phyloP scores from a whole-genome alignment of 2,329 filamentous ascomycete species.

The Decorospora gaudefroyi region DNA sequence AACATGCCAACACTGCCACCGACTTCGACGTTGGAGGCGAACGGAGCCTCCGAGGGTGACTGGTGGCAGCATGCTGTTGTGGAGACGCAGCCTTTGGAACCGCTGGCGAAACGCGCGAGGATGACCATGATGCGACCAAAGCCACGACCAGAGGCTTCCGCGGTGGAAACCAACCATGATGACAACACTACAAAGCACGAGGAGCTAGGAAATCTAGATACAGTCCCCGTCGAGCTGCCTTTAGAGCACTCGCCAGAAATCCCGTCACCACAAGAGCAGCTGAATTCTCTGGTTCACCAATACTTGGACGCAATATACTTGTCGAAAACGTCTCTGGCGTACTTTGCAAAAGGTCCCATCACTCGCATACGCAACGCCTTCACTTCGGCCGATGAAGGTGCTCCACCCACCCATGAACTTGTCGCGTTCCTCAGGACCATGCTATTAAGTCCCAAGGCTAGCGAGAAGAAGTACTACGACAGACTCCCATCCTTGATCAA shows the following conservation, averaged over 20 bases:
- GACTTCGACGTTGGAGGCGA: slow-evolving; percentile 53
- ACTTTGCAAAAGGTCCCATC: slow-evolving; percentile 81
- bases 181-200: slow-evolving; percentile 2
- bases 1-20: slow-evolving; percentile 58
- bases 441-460: slow-evolving; percentile 66
- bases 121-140: slow-evolving; percentile 41
- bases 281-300: slow-evolving; percentile 54
- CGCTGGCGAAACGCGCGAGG: slow-evolving; percentile 29
- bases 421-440: slow-evolving; percentile 70
- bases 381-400: slow-evolving; percentile 64
- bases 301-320: slow-evolving; percentile 55
- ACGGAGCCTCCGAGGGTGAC: slow-evolving; percentile 1
- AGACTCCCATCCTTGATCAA: slow-evolving; percentile 68
- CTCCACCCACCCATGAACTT: slow-evolving; percentile 65
- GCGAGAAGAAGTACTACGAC: slow-evolving; percentile 81
- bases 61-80: slow-evolving; percentile 45
- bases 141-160: slow-evolving; percentile 5
- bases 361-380: slow-evolving; percentile 75
- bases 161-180: slow-evolving; percentile 7
- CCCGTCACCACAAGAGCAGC: slow-evolving; percentile 49
- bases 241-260: slow-evolving; percentile 9
- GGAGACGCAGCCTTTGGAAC: slow-evolving; percentile 19
- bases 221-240: slow-evolving; percentile 7
- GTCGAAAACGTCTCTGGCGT: slow-evolving; percentile 72
- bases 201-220: slow-evolving; percentile 1